phyloP scores from a whole-genome alignment of 83 land plant genomes.

The Picea abies region DNA sequence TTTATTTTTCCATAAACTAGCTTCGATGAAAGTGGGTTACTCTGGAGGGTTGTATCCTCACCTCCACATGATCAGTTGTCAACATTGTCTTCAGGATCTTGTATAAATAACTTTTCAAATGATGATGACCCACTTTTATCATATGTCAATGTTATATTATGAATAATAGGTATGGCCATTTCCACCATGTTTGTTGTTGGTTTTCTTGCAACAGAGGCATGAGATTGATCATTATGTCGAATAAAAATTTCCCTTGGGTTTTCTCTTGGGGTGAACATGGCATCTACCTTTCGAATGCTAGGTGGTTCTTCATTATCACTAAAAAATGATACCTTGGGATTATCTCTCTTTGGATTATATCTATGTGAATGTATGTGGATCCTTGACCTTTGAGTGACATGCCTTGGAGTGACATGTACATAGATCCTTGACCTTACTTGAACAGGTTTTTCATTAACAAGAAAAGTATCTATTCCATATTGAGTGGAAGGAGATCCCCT shows the following conservation, averaged over 20 bases:
- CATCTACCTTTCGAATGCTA: constrained; percentile 76
- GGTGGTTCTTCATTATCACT: constrained; percentile 64
- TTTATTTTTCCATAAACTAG: background rate
- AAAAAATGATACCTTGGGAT: constrained; percentile 79
- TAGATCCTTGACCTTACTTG: constrained; percentile 66
- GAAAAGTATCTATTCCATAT: constrained; percentile 72
- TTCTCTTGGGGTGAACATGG: constrained; percentile 61
- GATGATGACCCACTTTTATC: constrained; percentile 25
- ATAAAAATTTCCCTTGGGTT: constrained; percentile 65
- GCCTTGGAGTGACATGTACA: constrained; percentile 79
- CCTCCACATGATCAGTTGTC: background rate
- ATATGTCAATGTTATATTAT: constrained; percentile 21
- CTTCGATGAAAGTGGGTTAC: background rate
- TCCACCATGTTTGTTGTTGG: constrained; percentile 30
- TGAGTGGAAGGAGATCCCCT: constrained; percentile 51
- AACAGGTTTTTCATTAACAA: constrained; percentile 59
- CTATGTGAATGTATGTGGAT: constrained; percentile 77
- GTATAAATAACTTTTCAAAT: constrained; percentile 29
- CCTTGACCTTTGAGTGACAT: constrained; percentile 74
- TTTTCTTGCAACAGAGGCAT: constrained; percentile 18
- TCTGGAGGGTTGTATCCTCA: constrained; percentile 4
- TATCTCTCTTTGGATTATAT: constrained; percentile 76
- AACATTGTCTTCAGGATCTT: too few species aligned
- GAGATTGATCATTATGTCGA: constrained; percentile 49
- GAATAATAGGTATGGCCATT: constrained; percentile 21